Base-by-base conservation (phyloP, 495 filamentous ascomycete genomes). In the Ascobolus immersus region DNA sequence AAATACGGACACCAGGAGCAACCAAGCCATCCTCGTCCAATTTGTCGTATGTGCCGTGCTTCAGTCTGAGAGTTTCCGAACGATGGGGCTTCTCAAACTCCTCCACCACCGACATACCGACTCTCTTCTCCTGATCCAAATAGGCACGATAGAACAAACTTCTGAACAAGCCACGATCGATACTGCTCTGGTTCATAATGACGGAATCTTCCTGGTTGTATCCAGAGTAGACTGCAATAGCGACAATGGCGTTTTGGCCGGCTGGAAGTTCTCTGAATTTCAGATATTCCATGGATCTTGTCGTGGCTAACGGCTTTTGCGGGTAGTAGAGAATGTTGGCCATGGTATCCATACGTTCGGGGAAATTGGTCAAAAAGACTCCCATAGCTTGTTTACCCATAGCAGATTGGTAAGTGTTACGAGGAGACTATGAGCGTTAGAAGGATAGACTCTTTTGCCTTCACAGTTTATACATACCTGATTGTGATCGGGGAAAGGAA, bases 341-440 rank as follows among this genome's bases (percentile, higher is more conserved):
- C 86, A 99, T 94, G 11, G 86, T 99, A 45, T 99, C 86, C 86
- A 94, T 93, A 35, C 86, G 79, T 37, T 81, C 71, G 17, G 73
- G 65, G 48, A 81, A 94, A 48, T 94, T 99, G 9, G 89, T 94
- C 22, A 94, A 64, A 60, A 90, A 92, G 36, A 93, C 79, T 45
- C 86, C 86, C 89, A 99, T 99, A 31, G 86, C 86, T 62, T 99
- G 86, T 58, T 99, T 99, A 57, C 86, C 86, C 86, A 99, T 99
- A 47, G 86, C 86, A 44, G 86, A 92, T 49, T 99, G 89, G 56
- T 94, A 94, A 3, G 86, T 99, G 50, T 94, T 94, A 71, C 89
- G 67, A 39, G 86, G 86, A 37, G 81, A 92, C 66, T 80, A 39
- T 10, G 35, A 12, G 22, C 19, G 4, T 30, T 20, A 40, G 17